These are phyloP conservation scores for Spathaspora passalidarum DNA, from an alignment of 805 yeast species.

Conservation along the genomic window DNA sequence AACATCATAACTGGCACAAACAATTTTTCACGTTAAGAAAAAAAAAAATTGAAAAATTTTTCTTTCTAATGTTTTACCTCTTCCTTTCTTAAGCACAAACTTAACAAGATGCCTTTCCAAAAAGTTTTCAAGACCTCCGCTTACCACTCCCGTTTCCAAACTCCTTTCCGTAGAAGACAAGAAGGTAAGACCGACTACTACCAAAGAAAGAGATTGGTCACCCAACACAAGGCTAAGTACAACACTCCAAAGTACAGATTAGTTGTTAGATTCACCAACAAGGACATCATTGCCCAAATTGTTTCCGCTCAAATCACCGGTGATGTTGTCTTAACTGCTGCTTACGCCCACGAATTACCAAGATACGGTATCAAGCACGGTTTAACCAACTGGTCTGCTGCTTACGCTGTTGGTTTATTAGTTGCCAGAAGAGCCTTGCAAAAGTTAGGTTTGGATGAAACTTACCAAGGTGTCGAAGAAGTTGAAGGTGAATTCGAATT, in stretches of 20 bases:
- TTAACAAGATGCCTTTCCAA: conserved; percentile 63
- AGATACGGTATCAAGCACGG: conserved; percentile 96
- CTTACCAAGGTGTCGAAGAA: conserved; percentile 98
- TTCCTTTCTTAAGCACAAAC: not conserved
- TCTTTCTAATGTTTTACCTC: not conserved
- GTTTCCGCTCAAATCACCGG: conserved; percentile 96
- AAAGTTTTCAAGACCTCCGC: conserved; percentile 77
- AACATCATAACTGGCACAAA: not conserved
- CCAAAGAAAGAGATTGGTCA: conserved; percentile 99
- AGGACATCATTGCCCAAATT: conserved; percentile 97
- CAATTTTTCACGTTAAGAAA: not conserved
- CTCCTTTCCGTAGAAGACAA: conserved; percentile 99
- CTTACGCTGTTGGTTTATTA: conserved; percentile 97
- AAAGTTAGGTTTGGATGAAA: conserved; percentile 97
- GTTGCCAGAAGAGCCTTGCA: conserved; percentile 98
- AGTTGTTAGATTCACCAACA: conserved; percentile 99
- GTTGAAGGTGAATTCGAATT: conserved; percentile 98
- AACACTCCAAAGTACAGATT: conserved; percentile 99
- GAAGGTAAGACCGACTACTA: conserved; percentile 99
- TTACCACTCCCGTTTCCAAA: conserved; percentile 99
- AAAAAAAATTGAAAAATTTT: not conserved
- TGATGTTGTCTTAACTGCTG: conserved; percentile 93
- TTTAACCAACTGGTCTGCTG: conserved; percentile 99
- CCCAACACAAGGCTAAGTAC: conserved; percentile 99
- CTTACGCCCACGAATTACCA: conserved; percentile 99